These are phyloP conservation scores for Hanseniaspora uvarum DNA, from an alignment of 1,139 yeast genomes.

Conservation along the genomic window DNA sequence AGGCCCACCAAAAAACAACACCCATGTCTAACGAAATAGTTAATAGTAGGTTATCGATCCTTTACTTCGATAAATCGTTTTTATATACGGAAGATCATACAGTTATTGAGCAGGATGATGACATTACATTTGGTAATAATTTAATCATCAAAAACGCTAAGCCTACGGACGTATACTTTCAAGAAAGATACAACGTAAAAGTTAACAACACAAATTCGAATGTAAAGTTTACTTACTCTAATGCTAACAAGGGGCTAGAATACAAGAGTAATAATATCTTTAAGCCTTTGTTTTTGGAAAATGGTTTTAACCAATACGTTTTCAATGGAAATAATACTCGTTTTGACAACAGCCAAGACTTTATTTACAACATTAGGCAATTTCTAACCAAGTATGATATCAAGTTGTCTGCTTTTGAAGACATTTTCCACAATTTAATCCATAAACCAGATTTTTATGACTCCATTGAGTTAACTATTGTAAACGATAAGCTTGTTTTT, in stretches of 20 bases:
- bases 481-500: background rate
- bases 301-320: background rate
- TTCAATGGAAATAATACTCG: background rate
- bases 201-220: no score
- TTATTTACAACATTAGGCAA: background rate
- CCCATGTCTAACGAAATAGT: background rate
- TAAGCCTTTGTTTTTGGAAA: background rate
- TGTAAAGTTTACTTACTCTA: background rate
- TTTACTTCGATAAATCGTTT: background rate
- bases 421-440: background rate
- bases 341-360: background rate
- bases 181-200: background rate
- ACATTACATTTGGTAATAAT: background rate
- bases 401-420: background rate
- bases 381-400: background rate
- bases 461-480: background rate
- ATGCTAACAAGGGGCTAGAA: background rate
- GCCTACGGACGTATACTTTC: background rate
- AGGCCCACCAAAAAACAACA: background rate
- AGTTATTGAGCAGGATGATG: slow-evolving; percentile 1
- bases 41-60: background rate
- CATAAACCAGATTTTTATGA: background rate
- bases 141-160: background rate
- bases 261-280: background rate
- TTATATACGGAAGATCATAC: background rate